Evolutionary conservation across 108 stramenopile genomes (phyloP), one percentile per base, ranked within the genome.

Genomic region (Conticribra guillardii): DNA sequence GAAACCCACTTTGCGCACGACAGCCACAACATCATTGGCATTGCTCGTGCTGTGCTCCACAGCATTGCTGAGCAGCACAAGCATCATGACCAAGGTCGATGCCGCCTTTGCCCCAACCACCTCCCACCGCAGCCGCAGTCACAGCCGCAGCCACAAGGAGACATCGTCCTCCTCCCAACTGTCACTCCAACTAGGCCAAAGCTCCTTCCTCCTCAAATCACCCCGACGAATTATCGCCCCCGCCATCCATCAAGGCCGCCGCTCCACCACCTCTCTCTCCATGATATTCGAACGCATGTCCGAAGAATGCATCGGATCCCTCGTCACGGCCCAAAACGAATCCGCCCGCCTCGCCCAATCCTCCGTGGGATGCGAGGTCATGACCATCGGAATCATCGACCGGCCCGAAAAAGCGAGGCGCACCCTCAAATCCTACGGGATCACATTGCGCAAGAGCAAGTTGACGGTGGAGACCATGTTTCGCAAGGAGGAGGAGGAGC

Each of bases 201-300:
- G 46, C 27, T 63, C 61, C 61, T 63, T 63, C 48, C 47, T 63
- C 61, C 1, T 24, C 32, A 26, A 37, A 37, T 16, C 15, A 11
- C 34, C 17, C 58, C 31, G 4, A 5, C 19, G 2, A 11, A 11
- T 31, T 14, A 33, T 37, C 33, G 29, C 23, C 26, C 26, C 58
- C 27, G 11, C 37, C 59, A 44, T 11, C 49, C 17, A 2, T 24
- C 18, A 31, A 24, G 45, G 23, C 24, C 26, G 2, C 62, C 0
- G 21, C 55, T 11, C 47, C 75, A 1, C 34, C 68, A 4, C 53
- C 60, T 2, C 1, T 37, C 73, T 86, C 29, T 80, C 76, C 52
- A 87, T 87, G 86, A 70, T 84, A 26, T 75, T 84, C 50, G 86
- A 88, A 53, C 85, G 86, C 31, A 73, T 91, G 82, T 88, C 87